These are phyloP conservation scores for Candida nonsorbophila DNA, from an alignment of 805 yeast species.

Conservation along the genomic window DNA sequence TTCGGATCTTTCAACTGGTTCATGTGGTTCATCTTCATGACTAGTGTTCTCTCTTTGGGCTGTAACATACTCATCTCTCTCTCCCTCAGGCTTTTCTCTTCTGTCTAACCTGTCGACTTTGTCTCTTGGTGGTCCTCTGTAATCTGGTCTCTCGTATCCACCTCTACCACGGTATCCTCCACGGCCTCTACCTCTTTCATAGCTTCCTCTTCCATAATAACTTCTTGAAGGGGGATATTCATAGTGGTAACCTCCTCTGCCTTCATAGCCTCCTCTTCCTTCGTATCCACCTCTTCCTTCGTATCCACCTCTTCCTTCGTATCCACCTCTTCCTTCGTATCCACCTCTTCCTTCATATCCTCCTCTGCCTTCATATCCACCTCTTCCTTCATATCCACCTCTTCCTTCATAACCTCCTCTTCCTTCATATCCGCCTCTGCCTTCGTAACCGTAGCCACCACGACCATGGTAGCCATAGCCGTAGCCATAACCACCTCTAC, in stretches of 20 bases:
- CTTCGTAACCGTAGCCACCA: conserved; percentile 8
- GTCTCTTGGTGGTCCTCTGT: conserved; percentile 6
- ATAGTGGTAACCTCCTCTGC: conserved; percentile 1
- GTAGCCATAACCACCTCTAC: conserved; percentile 11
- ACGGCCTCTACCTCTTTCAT: conserved; percentile 3
- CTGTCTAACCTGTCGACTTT: not conserved
- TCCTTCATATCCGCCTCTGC: conserved; percentile 12
- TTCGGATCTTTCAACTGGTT: conserved; percentile 12
- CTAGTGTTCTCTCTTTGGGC: conserved; percentile 1
- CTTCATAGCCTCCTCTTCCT: conserved; percentile 5
- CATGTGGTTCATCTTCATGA: conserved; percentile 5
- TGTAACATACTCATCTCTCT: too few species aligned
- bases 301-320: too few species aligned
- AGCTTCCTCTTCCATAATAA: conserved; percentile 1
- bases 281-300: conserved; percentile 5
- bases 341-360: conserved; percentile 6
- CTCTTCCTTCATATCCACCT: conserved; percentile 6
- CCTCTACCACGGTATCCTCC: conserved; percentile 10
- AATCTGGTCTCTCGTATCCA: conserved; percentile 7
- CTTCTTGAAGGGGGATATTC: not conserved
- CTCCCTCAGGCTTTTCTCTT: conserved; percentile 2
- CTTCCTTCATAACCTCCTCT: conserved; percentile 15
- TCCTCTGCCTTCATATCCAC: conserved; percentile 5
- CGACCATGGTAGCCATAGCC: conserved; percentile 7
- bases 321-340: conserved; percentile 6